These are phyloP conservation scores for Straminergon stramineum DNA, from an alignment of 225 moss, liverwort and hornwort species.

Conservation along the genomic window DNA sequence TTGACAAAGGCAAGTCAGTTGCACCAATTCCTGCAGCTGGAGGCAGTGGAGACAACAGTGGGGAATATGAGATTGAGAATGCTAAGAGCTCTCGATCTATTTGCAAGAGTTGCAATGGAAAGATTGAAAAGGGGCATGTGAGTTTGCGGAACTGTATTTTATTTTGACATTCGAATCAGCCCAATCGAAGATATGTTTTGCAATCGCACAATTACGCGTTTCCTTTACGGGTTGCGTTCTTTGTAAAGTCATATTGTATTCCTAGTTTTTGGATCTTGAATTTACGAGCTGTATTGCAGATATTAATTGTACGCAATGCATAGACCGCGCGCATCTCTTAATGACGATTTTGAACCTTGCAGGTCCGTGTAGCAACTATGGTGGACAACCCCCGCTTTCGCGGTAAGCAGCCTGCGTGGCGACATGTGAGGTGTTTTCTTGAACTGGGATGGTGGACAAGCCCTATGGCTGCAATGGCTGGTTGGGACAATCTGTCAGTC, in stretches of 20 bases:
- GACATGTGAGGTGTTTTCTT: conserved; percentile 83
- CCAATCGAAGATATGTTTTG: not conserved
- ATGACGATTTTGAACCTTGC: not conserved
- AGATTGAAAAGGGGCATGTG: conserved; percentile 84
- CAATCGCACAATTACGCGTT: not conserved
- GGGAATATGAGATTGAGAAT: conserved; percentile 84
- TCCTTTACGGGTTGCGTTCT: not conserved
- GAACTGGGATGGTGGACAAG: conserved; percentile 66
- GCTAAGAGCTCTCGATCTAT: conserved; percentile 78
- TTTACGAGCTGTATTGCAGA: not conserved
- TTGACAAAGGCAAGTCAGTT: conserved; percentile 45
- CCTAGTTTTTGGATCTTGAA: not conserved
- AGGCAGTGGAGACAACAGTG: conserved; percentile 43
- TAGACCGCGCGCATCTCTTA: not conserved
- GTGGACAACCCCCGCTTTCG: conserved; percentile 52
- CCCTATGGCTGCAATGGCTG: conserved; percentile 68
- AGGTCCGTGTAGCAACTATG: conserved; percentile 96
- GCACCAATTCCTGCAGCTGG: conserved; percentile 22
- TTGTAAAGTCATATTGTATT: not conserved
- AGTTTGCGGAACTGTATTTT: not conserved
- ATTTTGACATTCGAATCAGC: not conserved
- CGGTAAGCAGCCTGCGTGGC: conserved; percentile 92
- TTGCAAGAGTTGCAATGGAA: conserved; percentile 84
- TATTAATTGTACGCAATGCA: not conserved
- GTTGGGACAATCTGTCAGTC: conserved; percentile 72